Conservation (phyloP, 1,284 basidiomycete species). For the Thelephora terrestris region DNA sequence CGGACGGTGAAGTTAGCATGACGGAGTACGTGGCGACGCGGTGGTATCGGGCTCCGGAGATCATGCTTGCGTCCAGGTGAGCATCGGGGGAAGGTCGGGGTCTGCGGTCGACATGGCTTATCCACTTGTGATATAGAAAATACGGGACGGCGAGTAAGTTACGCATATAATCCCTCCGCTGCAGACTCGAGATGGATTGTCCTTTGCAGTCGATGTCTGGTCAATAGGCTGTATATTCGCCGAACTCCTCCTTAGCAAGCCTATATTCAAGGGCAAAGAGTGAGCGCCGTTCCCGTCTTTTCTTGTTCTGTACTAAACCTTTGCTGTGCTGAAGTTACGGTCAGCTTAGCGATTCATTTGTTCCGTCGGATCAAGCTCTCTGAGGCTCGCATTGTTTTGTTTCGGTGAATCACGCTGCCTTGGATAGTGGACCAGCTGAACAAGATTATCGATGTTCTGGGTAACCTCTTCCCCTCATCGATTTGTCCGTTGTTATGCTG, state of each 20-base stretch:
- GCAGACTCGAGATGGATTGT: conserved; percentile 11
- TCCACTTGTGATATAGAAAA: conserved; percentile 30
- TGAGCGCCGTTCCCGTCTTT: conserved; percentile 33
- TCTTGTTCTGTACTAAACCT: conserved; percentile 1
- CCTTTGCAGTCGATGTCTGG: conserved; percentile 80
- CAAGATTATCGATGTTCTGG: conserved; percentile 73
- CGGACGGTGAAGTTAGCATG: conserved; percentile 54
- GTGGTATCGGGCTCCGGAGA: conserved; percentile 95
- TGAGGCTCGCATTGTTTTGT: conserved; percentile 7
- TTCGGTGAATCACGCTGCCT: not conserved
- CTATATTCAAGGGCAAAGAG: conserved; percentile 98
- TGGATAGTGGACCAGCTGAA: conserved; percentile 75
- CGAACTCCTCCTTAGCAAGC: conserved; percentile 80
- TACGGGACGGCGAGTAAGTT: conserved; percentile 68
- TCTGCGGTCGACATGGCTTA: conserved; percentile 3
- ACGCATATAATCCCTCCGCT: conserved; percentile 6
- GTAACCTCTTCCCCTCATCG: conserved; percentile 28
- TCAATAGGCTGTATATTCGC: conserved; percentile 94
- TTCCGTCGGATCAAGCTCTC: conserved; percentile 1
- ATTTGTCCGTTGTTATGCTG: conserved; percentile 37
- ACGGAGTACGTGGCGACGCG: conserved; percentile 91
- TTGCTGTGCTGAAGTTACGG: conserved; percentile 41
- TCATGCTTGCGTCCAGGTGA: conserved; percentile 87
- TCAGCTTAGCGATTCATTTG: conserved; percentile 28
- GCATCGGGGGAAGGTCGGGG: conserved; percentile 14